Conservation (phyloP, 2,329 filamentous ascomycete species). For the Fusarium keratoplasticum region DNA sequence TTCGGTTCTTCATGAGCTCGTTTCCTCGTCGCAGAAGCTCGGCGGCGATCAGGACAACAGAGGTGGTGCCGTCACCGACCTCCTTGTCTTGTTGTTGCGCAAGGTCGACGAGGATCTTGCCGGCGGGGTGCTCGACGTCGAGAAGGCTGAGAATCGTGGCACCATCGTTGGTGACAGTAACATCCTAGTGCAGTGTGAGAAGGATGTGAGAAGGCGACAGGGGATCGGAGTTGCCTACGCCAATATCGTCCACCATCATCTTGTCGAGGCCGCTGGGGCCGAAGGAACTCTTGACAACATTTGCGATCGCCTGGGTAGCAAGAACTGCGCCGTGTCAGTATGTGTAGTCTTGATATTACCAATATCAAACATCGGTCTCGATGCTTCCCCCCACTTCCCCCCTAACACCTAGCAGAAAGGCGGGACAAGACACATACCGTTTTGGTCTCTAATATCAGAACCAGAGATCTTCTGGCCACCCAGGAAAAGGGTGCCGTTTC, state of each 20-base stretch:
- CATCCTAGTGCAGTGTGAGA: constrained; percentile 71
- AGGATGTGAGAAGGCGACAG: constrained; percentile 24
- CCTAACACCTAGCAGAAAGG: constrained; percentile 38
- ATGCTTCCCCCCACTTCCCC: constrained; percentile 40
- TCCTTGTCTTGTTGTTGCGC: constrained; percentile 99
- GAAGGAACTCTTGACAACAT: constrained; percentile 99
- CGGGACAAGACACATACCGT: constrained; percentile 68
- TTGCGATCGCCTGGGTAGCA: constrained; percentile 96
- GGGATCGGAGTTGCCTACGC: constrained; percentile 65
- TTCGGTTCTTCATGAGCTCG: constrained; percentile 99
- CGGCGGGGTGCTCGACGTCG: constrained; percentile 97
- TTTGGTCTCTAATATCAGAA: constrained; percentile 96
- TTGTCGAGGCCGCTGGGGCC: constrained; percentile 97
- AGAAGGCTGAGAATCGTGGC: constrained; percentile 95
- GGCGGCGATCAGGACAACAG: constrained; percentile 95
- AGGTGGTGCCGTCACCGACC: constrained; percentile 97
- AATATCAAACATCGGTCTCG: constrained; percentile 29
- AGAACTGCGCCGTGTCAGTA: constrained; percentile 69
- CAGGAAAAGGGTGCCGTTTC: constrained; percentile 96
- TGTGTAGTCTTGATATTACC: constrained; percentile 15
- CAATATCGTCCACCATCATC: constrained; percentile 99
- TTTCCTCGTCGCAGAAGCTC: constrained; percentile 94
- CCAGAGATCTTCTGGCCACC: constrained; percentile 98
- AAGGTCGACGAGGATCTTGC: constrained; percentile 97
- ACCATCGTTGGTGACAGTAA: constrained; percentile 98